Evolutionary conservation across 306 rosid species (phyloP), one percentile per base, ranked within the genome.

Genomic region (Trichosanthes truncata): DNA sequence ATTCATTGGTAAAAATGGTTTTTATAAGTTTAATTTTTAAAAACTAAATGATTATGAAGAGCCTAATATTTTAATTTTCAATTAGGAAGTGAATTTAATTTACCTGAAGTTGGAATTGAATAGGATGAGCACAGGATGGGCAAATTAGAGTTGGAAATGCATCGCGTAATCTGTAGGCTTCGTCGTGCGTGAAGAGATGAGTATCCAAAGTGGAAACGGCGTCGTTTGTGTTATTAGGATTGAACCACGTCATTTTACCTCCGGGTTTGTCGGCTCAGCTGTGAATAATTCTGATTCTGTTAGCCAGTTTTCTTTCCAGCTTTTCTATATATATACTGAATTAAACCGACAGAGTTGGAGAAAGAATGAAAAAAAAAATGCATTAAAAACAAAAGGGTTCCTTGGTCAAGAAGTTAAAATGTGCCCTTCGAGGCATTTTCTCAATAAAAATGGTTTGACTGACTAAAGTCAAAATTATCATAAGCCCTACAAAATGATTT

Each of bases 41-140:
- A n/a, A n/a, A n/a, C n/a, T n/a, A n/a, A n/a, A n/a, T n/a, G n/a
- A n/a, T n/a, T n/a, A n/a, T n/a, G n/a, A n/a, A n/a, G n/a, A n/a
- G n/a, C n/a, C n/a, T n/a, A n/a, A n/a, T n/a, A n/a, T n/a, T n/a
- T n/a, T n/a, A n/a, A n/a, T n/a, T n/a, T 41, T 41, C 45, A 11
- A 45, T 46, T 3, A 10, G 53, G 20, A 49, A 49, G 2, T 49
- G 20, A 17, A 51, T 4, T 45, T 21, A 36, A 13, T 60, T 41
- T 66, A 92, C 98, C 96, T 92, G 94, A 76, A 88, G 88, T 82
- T 87, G 91, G 12, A 89, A 40, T 81, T 89, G 78, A 62, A 94
- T 85, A 51, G 74, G 85, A 79, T 92, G 93, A 68, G 88, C 91
- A 57, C 98, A 94, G 51, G 97, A 89, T 7, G 96, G 94, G 82